These are phyloP conservation scores for Entamoeba invadens DNA, from an alignment of 208 protist genomes.

Conservation along the genomic window DNA sequence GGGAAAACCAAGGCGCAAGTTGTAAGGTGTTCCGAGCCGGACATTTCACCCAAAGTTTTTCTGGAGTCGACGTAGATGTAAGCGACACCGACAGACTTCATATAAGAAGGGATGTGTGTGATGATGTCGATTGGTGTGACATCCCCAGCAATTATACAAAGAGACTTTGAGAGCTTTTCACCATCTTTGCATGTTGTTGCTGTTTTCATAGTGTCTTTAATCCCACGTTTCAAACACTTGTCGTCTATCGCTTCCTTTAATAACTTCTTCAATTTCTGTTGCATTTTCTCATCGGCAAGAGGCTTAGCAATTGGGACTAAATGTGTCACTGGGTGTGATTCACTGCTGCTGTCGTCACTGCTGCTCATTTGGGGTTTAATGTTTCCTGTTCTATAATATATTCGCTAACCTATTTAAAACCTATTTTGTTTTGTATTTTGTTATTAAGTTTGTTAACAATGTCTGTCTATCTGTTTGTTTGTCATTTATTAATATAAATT, in stretches of 20 bases:
- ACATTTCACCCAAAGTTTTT: not conserved
- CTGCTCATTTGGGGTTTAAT: not conserved
- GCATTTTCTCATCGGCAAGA: not conserved
- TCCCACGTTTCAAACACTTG: not conserved
- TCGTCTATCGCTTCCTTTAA: not conserved
- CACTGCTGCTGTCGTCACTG: not conserved
- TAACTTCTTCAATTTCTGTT: not conserved
- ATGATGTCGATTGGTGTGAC: not conserved
- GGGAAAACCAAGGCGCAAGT: not conserved
- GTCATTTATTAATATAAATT: too few species aligned
- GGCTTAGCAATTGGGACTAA: not conserved
- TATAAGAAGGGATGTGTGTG: not conserved
- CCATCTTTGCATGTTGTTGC: not conserved
- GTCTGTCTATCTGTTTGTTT: too few species aligned
- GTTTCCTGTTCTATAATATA: not conserved
- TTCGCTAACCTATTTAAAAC: too few species aligned
- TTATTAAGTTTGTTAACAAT: too few species aligned
- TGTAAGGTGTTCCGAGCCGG: not conserved
- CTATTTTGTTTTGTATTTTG: too few species aligned
- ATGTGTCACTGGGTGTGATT: not conserved
- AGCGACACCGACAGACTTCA: not conserved
- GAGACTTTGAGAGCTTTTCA: not conserved
- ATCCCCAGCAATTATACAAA: not conserved
- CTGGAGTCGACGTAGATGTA: not conserved
- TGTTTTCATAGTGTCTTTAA: not conserved